phyloP scores from a whole-genome alignment of 192 early-diverging fungal genomes.

The Globomyces pollinis-pini region DNA sequence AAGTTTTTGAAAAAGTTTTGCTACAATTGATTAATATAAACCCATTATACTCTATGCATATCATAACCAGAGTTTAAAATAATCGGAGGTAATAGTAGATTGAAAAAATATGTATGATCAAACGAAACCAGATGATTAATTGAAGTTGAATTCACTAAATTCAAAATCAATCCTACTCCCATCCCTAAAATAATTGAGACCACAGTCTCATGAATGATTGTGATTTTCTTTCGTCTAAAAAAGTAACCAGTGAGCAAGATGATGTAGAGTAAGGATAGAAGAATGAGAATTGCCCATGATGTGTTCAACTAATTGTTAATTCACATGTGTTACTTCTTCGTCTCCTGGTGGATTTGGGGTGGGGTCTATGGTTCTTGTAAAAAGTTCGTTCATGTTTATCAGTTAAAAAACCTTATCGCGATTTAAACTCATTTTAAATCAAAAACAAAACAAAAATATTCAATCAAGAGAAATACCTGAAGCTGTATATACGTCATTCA shows the following conservation, averaged over 20 bases:
- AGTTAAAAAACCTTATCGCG: no score
- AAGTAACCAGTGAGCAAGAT: constrained; percentile 85
- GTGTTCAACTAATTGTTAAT: no score
- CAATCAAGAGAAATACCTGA: no score
- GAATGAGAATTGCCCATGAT: constrained; percentile 70
- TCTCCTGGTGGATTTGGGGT: constrained; percentile 28
- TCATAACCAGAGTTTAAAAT: constrained; percentile 96
- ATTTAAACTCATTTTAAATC: no score
- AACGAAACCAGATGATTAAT: constrained; percentile 67
- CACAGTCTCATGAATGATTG: constrained; percentile 90
- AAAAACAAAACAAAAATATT: no score
- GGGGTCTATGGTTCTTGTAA: background rate
- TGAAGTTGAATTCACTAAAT: constrained; percentile 17
- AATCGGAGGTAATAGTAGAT: constrained; percentile 91
- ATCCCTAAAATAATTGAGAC: constrained; percentile 86
- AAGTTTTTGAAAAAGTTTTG: constrained; percentile 75
- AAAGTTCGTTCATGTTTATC: no score
- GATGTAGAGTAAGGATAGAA: constrained; percentile 72
- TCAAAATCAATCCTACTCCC: constrained; percentile 30
- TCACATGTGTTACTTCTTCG: no score
- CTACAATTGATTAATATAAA: background rate
- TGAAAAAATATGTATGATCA: constrained; percentile 89
- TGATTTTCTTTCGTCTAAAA: constrained; percentile 77
- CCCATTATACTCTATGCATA: constrained; percentile 67
- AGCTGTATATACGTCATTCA: no score